phyloP scores from a whole-genome alignment of 139 green algal genomes.

The Chlamydomonas asymmetrica region DNA sequence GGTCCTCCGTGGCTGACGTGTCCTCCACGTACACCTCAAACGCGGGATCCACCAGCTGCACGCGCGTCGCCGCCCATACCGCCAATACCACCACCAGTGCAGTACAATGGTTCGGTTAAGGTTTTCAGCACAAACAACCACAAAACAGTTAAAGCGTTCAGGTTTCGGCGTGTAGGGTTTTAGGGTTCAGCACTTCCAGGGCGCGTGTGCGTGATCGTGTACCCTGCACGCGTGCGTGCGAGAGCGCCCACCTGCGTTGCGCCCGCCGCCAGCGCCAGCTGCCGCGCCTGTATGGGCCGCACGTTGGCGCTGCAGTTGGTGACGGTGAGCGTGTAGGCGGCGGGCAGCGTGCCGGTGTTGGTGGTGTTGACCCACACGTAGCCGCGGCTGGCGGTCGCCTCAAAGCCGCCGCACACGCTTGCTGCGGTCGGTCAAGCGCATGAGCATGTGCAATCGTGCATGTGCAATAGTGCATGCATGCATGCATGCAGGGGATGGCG shows the following conservation, averaged over 20 bases:
- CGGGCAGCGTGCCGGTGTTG: slow-evolving; percentile 63
- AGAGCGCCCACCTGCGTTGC: background rate
- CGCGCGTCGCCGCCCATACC: too few species aligned
- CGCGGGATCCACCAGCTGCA: background rate
- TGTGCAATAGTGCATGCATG: background rate
- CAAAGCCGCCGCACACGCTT: slow-evolving; percentile 69
- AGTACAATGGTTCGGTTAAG: too few species aligned
- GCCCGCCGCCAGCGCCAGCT: slow-evolving; percentile 34
- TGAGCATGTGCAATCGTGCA: too few species aligned
- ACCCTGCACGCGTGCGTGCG: background rate
- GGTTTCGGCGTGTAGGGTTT: slow-evolving; percentile 12
- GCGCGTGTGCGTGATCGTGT: too few species aligned
- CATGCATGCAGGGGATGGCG: too few species aligned
- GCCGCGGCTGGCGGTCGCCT: slow-evolving; percentile 57
- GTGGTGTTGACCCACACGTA: slow-evolving; percentile 61
- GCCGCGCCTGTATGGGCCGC: slow-evolving; percentile 49
- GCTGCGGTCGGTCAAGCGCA: background rate
- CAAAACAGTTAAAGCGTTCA: too few species aligned
- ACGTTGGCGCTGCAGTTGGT: slow-evolving; percentile 55
- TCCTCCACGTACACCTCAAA: slow-evolving; percentile 53
- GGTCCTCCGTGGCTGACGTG: background rate
- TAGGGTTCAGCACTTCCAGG: slow-evolving; percentile 32
- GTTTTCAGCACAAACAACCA: too few species aligned
- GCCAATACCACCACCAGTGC: too few species aligned
- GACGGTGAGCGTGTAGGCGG: slow-evolving; percentile 63